These are phyloP conservation scores for Scalesia atractyloides DNA, from an alignment of 129 eudicot species.

Conservation along the genomic window DNA sequence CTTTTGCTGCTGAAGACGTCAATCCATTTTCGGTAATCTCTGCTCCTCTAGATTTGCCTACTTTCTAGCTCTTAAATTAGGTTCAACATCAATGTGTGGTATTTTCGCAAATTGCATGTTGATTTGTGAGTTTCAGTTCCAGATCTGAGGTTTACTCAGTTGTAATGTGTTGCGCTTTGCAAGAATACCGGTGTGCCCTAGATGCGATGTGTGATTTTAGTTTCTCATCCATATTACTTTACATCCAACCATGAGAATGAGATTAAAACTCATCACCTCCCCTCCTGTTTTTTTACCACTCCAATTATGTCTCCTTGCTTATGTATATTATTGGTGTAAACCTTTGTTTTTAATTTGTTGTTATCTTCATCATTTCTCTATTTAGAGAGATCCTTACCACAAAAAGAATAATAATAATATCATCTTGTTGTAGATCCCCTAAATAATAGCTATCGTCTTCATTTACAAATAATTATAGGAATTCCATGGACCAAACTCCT, in stretches of 20 bases:
- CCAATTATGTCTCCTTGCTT: background rate
- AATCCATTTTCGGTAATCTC: slow-evolving; percentile 88
- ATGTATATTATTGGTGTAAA: background rate
- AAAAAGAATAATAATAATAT: background rate
- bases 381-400: background rate
- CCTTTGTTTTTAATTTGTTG: background rate
- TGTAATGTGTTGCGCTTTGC: background rate
- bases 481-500: background rate
- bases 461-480: background rate
- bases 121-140: slow-evolving; percentile 16
- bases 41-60: slow-evolving; percentile 46
- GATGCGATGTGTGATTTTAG: too few relatives aligned
- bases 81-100: too few relatives aligned
- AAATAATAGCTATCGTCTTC: slow-evolving; percentile 1
- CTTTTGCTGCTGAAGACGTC: slow-evolving; percentile 77
- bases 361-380: background rate
- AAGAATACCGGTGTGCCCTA: too few relatives aligned
- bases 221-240: too few relatives aligned
- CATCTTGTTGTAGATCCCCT: background rate
- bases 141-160: slow-evolving; percentile 29
- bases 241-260: background rate
- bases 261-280: background rate
- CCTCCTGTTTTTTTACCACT: background rate
- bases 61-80: slow-evolving; percentile 31
- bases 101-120: too few relatives aligned